Base-by-base conservation (phyloP, 139 green algal species). In the Micractinium sp. region DNA sequence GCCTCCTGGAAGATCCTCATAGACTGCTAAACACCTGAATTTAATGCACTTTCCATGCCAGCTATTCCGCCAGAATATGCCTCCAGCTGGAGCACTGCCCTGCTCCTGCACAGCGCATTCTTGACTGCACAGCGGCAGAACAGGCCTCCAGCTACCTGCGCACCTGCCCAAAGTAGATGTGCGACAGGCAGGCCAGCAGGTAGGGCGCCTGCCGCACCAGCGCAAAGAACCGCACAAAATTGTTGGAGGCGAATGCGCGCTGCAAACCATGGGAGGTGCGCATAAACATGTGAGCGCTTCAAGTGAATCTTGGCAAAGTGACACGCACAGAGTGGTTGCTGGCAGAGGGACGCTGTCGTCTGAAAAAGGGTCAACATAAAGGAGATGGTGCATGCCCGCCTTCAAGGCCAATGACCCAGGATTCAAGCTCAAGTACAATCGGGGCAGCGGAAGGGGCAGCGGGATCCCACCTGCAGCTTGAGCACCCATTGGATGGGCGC, bases 221-320 rank as follows among this genome's bases (percentile, higher is more conserved):
- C 13, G 15, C 27, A 61, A 97, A 97, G 81, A 95, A 97, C 3
- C 41, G 82, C 35, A 92, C 92, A 74, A 89, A 97, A 86, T 97
- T 94, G 78, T 66, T 78, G 85, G 15, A 61, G 9, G 82, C 71
- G 67, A 91, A 88, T 3, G 81, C 83, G 38, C 66, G 39, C 69
- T 89, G 89, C 66, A 93, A 14, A 29, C 5, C 75, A 94, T n/a
- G 53, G 81, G 63, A 12, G 63, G 63, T 2, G 14, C 20, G 63
- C 9, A 71, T 25, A 2, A 81, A 14, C 14, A 1, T 81, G 35
- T 2, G 60, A 53, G 73, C 25, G 73, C 27, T 41, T 41, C 73
- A 79, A 79, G 35, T n/a, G n/a, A 39, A 14, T 56, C 47, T 9
- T 56, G 9, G 9, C 23, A 38, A 41, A 19, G 35, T 23, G 27